Evolutionary conservation across 148 eudicot species (phyloP).

Genomic region (Chenopodium suecicum): DNA sequence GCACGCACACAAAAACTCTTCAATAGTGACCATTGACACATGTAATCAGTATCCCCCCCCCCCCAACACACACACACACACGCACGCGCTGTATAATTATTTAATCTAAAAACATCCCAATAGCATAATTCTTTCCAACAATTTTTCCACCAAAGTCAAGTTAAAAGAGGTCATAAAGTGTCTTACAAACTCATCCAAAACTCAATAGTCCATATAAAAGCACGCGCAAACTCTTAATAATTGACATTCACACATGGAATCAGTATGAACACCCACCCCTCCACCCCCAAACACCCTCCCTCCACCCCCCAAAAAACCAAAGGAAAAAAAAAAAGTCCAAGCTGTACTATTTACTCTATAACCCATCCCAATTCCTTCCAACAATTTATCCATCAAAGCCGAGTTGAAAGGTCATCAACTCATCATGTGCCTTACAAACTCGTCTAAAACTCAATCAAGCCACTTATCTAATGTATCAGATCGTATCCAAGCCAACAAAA

Average conservation of each 20-base stretch:
- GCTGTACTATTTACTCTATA: background rate
- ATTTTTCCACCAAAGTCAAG: background rate
- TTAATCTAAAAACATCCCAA: background rate
- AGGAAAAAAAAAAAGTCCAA: too few species aligned
- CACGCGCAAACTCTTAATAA: background rate
- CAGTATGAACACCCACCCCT: background rate
- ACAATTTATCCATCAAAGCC: background rate
- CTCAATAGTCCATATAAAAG: background rate
- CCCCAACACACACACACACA: background rate
- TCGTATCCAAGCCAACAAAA: background rate
- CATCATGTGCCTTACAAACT: background rate
- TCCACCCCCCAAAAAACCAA: background rate
- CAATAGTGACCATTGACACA: background rate
- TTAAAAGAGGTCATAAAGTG: background rate
- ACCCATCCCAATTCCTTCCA: background rate
- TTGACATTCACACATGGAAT: background rate
- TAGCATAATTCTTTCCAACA: background rate
- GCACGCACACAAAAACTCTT: background rate
- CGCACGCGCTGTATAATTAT: background rate
- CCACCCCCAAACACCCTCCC: background rate
- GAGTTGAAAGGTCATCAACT: background rate
- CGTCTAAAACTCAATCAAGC: background rate
- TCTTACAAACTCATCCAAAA: conserved; percentile 7
- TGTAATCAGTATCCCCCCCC: background rate
- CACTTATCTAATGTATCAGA: background rate